Evolutionary conservation across 2,329 filamentous ascomycete genomes (phyloP), one percentile per base, ranked within the genome.

Genomic region (Hymenoscyphus albidus): DNA sequence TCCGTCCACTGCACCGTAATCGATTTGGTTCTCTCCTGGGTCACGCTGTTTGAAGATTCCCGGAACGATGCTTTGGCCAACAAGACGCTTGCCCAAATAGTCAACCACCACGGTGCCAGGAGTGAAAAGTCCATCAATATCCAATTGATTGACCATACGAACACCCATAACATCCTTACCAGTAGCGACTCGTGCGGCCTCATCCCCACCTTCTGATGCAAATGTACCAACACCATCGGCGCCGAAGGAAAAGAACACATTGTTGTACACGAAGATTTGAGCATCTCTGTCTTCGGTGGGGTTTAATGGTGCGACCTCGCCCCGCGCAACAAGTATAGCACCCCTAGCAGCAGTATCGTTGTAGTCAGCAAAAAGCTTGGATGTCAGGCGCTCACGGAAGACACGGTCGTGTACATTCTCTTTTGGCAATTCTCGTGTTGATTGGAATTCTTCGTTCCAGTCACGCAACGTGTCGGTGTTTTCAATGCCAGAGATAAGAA

Each of bases 381-480:
- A 95, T 7, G 95, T 90, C 63, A 99, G 83, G 39, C 95, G 88
- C 78, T 99, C 95, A 38, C 95, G 87, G 84, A 98, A 98, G 18
- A 99, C 93, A 62, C 94, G 88, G 75, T 99, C 95, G 77, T 97
- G 94, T 12, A 99, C 91, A 7, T 88, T 92, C 69, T 97, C 94
- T 75, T 93, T 94, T 40, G 94, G 93, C 68, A 99, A 84, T 77
- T 99, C 95, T 73, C 92, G 89, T 12, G 95, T 97, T 1, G 94
- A 97, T 78, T 99, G 95, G 75, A 99, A 96, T 76, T 99, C 95
- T 77, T 99, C 95, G 73, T 99, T 99, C 94, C 96, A 99, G 77
- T 99, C 95, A 65, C 95, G 88, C 68, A 99, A 82, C 4, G 93
- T 97, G 75, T 99, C 95, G 0, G 92, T 92, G 76, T 94, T 97